Evolutionary conservation across 768 basidiomycete species (phyloP).

Genomic region (Pleurotus eryngii): DNA sequence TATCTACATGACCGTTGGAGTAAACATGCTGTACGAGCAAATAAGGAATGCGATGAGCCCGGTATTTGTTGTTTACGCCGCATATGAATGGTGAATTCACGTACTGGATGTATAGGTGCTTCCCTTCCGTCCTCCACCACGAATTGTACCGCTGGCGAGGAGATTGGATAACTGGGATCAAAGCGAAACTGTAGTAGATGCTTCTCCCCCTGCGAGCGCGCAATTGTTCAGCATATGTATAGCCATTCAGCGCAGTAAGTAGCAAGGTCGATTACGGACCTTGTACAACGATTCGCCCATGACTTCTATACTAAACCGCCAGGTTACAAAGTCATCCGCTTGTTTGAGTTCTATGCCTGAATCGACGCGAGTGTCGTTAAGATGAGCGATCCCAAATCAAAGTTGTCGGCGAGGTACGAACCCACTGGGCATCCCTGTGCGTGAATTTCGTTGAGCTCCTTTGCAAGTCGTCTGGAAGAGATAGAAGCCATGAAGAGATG

Average conservation of each 20-base stretch:
- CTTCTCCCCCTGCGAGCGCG: slow-evolving; percentile 57
- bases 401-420: slow-evolving; percentile 23
- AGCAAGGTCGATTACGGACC: slow-evolving; percentile 33
- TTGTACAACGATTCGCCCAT: slow-evolving; percentile 80
- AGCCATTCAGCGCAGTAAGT: background rate
- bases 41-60: slow-evolving; percentile 9
- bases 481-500: slow-evolving; percentile 51
- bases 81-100: slow-evolving; percentile 20
- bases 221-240: background rate
- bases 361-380: background rate
- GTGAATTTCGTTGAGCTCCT: slow-evolving; percentile 69
- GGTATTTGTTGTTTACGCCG: background rate
- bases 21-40: slow-evolving; percentile 63
- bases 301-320: slow-evolving; percentile 78
- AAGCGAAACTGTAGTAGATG: slow-evolving; percentile 83
- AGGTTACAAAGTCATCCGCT: slow-evolving; percentile 76
- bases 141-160: slow-evolving; percentile 85
- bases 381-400: background rate
- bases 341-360: slow-evolving; percentile 70
- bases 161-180: slow-evolving; percentile 79
- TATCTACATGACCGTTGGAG: slow-evolving; percentile 75
- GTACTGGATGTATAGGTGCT: slow-evolving; percentile 78
- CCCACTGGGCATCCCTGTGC: slow-evolving; percentile 66
- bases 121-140: slow-evolving; percentile 60
- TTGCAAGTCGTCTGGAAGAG: slow-evolving; percentile 60